These are phyloP conservation scores for Wickerhamomyces sp. DNA, from an alignment of 1,139 yeast species.

Conservation along the genomic window DNA sequence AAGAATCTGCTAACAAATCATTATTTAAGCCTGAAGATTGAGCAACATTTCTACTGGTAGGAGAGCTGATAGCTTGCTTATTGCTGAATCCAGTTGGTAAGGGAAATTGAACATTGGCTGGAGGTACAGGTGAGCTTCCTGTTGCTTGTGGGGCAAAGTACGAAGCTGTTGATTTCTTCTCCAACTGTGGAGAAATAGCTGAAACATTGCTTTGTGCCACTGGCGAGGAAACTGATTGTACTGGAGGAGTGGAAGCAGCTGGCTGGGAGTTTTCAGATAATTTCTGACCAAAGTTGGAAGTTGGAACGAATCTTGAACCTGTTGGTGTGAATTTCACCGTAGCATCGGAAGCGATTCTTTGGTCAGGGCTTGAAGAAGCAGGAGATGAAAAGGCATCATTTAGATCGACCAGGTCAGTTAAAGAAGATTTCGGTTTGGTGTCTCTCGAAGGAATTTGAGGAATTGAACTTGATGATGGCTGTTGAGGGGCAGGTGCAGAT, in stretches of 20 bases:
- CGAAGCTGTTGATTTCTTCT: slow-evolving; percentile 9
- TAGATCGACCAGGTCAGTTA: slow-evolving; percentile 64
- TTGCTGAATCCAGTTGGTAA: slow-evolving; percentile 15
- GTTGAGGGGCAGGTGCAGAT: slow-evolving; percentile 12
- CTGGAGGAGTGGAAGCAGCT: slow-evolving; percentile 19
- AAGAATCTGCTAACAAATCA: slow-evolving; percentile 53
- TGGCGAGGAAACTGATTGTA: slow-evolving; percentile 9
- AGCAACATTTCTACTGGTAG: neutral
- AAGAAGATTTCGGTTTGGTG: slow-evolving; percentile 44
- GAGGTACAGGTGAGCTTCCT: slow-evolving; percentile 3
- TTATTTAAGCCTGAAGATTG: slow-evolving; percentile 27
- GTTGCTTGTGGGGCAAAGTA: slow-evolving; percentile 7
- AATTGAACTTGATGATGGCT: slow-evolving; percentile 16
- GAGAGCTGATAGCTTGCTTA: neutral
- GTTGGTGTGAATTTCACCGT: slow-evolving; percentile 24
- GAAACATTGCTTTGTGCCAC: slow-evolving; percentile 17
- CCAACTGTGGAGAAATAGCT: slow-evolving; percentile 17
- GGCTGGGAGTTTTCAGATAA: slow-evolving; percentile 37
- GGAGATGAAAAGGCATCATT: slow-evolving; percentile 41
- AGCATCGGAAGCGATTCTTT: slow-evolving; percentile 29
- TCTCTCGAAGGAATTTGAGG: slow-evolving; percentile 31
- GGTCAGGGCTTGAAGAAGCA: slow-evolving; percentile 28
- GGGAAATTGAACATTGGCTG: slow-evolving; percentile 5
- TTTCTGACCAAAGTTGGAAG: slow-evolving; percentile 57
- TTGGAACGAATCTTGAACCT: slow-evolving; percentile 37